These are phyloP conservation scores for Spongiforma sp. DNA, from an alignment of 1,284 basidiomycete species.

Conservation along the genomic window DNA sequence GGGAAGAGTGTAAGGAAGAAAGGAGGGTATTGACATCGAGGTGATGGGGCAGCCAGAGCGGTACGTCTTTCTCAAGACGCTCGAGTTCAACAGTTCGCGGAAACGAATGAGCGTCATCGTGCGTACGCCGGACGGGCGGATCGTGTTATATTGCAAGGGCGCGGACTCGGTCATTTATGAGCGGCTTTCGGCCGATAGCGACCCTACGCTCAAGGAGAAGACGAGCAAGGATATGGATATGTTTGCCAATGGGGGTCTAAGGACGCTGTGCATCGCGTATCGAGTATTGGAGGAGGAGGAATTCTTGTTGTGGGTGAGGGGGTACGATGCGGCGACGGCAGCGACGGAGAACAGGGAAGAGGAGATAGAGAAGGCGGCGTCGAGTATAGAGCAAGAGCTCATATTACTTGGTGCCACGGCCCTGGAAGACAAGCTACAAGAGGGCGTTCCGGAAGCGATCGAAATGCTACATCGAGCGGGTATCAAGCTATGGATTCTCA, in stretches of 20 bases:
- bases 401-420: constrained; percentile 95
- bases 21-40: too few species aligned
- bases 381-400: constrained; percentile 95
- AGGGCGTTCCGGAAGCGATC: constrained; percentile 98
- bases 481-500: constrained; percentile 99
- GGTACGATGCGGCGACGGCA: constrained; percentile 92
- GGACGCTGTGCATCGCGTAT: constrained; percentile 96
- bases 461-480: constrained; percentile 98
- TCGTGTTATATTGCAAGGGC: constrained; percentile 97
- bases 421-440: constrained; percentile 98
- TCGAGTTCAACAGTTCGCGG: constrained; percentile 98
- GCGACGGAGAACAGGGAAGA: constrained; percentile 94
- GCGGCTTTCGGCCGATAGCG: too few species aligned
- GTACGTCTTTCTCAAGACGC: constrained; percentile 94
- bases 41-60: constrained; percentile 77
- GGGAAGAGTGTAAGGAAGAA: too few species aligned
- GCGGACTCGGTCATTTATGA: constrained; percentile 98
- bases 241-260: constrained; percentile 97
- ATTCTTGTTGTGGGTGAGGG: constrained; percentile 86
- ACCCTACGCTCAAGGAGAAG: too few species aligned
- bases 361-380: constrained; percentile 93
- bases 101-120: constrained; percentile 99
- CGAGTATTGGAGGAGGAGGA: constrained; percentile 92
- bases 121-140: constrained; percentile 85
- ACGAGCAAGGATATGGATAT: too few species aligned